Evolutionary conservation across 805 yeast species (phyloP), one percentile per base, ranked within the genome.

Genomic region (Lipomyces anomalus): DNA sequence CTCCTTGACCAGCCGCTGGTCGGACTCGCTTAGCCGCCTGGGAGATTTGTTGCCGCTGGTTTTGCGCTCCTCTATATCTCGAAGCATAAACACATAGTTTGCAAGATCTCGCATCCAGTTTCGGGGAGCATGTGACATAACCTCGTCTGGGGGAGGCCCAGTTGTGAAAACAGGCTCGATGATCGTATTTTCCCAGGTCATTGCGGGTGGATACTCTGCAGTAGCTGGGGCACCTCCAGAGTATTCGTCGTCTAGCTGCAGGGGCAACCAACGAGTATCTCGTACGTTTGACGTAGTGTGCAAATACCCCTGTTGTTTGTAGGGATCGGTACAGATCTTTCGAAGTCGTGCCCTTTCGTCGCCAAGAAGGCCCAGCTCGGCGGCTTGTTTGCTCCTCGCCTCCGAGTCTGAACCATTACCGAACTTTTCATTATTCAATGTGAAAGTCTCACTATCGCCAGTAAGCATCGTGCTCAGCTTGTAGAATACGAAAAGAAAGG

Each of bases 201-300:
- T 17, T 17, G 41, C 42, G 18, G 53, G 35, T 7, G 53, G 53
- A 29, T 49, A 49, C n/a, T 32, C 22, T 6, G 53, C 51, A 6
- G 45, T 18, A 32, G 33, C 40, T 16, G 53, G 53, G 24, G 22
- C 24, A 11, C 50, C 50, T 30, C n/a, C 9, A 34, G 39, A 44
- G 22, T 40, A 35, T 18, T 30, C 26, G 22, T 30, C 43, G 17
- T 39, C 24, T 18, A 16, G 35, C 20, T 30, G 20, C 28, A 34
- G 43, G 11, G 51, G 51, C 20, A 49, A 18, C 53, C 53, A 49
- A 22, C 35, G 46, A 2, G 53, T 33, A 9, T 38, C 33, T 6
- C 35, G 46, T 5, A 45, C 20, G 30, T 26, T 26, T 9, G 11
- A 9, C 11, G 30, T 26, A 9, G 30, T 26, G 26, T 40, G 38